phyloP scores from a whole-genome alignment of 257 asterid species.

The Capsicum pubescens region DNA sequence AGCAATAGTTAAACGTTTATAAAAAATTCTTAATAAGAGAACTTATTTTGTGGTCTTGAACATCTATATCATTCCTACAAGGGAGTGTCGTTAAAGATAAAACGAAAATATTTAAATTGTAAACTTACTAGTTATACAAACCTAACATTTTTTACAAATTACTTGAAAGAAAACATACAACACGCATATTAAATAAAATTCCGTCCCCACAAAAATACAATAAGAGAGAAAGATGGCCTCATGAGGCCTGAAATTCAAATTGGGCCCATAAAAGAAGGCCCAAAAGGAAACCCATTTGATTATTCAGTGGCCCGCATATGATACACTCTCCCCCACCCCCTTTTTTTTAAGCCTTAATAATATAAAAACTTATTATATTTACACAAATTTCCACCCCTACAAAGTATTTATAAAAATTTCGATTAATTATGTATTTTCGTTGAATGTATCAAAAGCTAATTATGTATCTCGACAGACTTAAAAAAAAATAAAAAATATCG shows the following conservation, averaged over 20 bases:
- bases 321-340: not conserved
- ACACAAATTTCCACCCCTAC: no score
- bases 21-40: not conserved
- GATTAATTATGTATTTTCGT: no score
- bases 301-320: conserved; percentile 15
- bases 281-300: not conserved
- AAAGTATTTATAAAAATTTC: no score
- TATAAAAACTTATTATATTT: no score
- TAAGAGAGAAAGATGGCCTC: not conserved
- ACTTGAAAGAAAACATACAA: not conserved
- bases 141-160: not conserved
- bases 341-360: no score
- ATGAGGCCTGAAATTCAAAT: not conserved
- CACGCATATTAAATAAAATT: no score
- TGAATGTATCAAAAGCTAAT: no score
- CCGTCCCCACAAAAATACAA: not conserved
- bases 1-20: not conserved
- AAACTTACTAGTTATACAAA: not conserved
- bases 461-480: no score
- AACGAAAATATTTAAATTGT: not conserved
- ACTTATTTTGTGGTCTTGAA: not conserved
- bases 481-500: no score
- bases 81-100: not conserved
- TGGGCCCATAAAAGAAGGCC: conserved; percentile 12
- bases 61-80: not conserved